Percentiles rank a stretch among this genome's conserved stretches.
Conservation (phyloP, 129 eudicot genomes). For the Lactuca sativa region DNA sequence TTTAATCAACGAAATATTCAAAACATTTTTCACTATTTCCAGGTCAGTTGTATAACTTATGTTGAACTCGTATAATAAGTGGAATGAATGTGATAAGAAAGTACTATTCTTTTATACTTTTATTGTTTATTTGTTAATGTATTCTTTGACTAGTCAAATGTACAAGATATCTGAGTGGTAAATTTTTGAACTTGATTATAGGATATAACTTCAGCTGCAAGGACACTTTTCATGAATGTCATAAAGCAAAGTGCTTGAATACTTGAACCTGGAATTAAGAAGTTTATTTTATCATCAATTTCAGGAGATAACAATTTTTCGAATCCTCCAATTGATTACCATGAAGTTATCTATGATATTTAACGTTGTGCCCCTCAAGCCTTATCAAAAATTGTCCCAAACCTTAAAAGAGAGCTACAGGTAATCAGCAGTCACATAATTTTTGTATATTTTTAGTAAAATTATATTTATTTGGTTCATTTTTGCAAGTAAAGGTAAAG, state of each 20-base stretch:
- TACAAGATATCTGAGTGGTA: slow-evolving; percentile 7
- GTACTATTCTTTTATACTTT: too few species aligned
- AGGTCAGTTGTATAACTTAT: slow-evolving; percentile 48
- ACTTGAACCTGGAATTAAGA: slow-evolving; percentile 81
- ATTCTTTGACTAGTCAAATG: too few species aligned
- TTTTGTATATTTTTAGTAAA: slow-evolving; percentile 1
- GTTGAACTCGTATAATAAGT: neutral
- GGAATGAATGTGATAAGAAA: slow-evolving; percentile 43
- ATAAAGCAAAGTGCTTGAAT: slow-evolving; percentile 68
- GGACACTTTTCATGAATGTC: slow-evolving; percentile 86
- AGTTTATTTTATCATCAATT: slow-evolving; percentile 75
- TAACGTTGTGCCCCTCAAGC: slow-evolving; percentile 84
- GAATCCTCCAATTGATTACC: slow-evolving; percentile 63
- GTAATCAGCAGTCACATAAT: slow-evolving; percentile 34
- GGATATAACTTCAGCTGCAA: slow-evolving; percentile 64
- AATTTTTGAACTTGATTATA: slow-evolving; percentile 28
- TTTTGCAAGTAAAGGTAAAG: neutral
- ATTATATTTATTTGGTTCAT: slow-evolving; percentile 2
- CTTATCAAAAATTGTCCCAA: slow-evolving; percentile 69
- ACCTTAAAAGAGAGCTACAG: slow-evolving; percentile 81
- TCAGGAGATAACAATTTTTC: slow-evolving; percentile 53
- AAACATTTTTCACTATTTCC: slow-evolving; percentile 67
- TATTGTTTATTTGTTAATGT: too few species aligned
- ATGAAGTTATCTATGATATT: slow-evolving; percentile 73
- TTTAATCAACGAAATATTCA: slow-evolving; percentile 81